Evolutionary conservation across 169 alveolate species (phyloP).

Genomic region (Plasmodium knowlesi): DNA sequence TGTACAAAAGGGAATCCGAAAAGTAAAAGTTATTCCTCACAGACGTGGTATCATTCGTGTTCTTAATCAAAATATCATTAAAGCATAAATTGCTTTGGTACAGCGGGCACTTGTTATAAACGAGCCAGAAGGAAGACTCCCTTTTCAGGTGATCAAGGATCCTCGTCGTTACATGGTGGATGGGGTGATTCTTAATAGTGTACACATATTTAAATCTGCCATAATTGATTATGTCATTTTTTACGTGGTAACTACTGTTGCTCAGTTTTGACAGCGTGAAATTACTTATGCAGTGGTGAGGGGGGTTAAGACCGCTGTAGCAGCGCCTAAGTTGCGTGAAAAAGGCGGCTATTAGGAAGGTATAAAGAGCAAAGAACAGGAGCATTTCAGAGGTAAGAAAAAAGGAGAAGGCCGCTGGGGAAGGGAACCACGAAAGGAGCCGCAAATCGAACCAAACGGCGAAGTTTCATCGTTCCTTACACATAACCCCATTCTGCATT

Average conservation of each 20-base stretch:
- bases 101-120: conserved; percentile 67
- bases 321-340: not conserved
- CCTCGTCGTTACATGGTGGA: conserved; percentile 27
- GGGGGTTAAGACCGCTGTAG: not conserved
- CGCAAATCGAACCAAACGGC: not conserved
- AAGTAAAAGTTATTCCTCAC: conserved; percentile 48
- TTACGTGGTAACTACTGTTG: conserved; percentile 36
- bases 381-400: conserved; percentile 6
- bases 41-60: conserved; percentile 68
- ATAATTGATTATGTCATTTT: conserved; percentile 67
- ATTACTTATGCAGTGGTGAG: conserved; percentile 4
- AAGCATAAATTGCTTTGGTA: conserved; percentile 41
- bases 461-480: not conserved
- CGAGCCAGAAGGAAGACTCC: conserved; percentile 14
- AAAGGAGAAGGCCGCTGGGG: not conserved
- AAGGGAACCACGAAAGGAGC: not conserved
- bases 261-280: conserved; percentile 32
- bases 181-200: conserved; percentile 67
- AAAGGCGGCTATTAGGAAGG: not conserved
- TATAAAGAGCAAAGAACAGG: not conserved
- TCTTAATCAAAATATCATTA: conserved; percentile 54
- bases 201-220: conserved; percentile 72
- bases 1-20: conserved; percentile 21
- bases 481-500: conserved; percentile 1
- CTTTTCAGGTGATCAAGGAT: conserved; percentile 37